Evolutionary conservation across 768 basidiomycete species (phyloP), one percentile per base, ranked within the genome.

Genomic region (Collybia mongolica): DNA sequence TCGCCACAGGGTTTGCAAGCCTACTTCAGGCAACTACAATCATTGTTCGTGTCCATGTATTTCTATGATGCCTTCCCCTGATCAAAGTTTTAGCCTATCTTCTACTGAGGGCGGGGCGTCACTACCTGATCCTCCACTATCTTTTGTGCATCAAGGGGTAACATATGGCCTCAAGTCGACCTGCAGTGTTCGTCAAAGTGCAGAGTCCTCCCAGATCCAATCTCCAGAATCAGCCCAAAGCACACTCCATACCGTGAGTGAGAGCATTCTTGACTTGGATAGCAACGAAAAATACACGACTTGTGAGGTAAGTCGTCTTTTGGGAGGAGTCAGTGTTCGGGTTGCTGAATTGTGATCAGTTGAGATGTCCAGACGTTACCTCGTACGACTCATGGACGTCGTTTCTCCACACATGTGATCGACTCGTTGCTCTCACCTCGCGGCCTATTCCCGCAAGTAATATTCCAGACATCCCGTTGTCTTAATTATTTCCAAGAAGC

Each of bases 241-340:
- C 20, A 5, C n/a, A 39, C 18, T 36, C 50, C 49, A 51, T 37
- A 60, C 69, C 28, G 57, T 69, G 20, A 73, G 60, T 23, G 86
- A 88, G 60, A 81, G 72, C 46, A 57, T 71, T 12, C 50, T 78
- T 11, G 84, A 86, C 56, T 63, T 80, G 18, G 84, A 83, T 55
- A 79, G 72, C 49, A 72, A 73, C 19, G 72, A 83, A 51, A 77
- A 74, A 58, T 71, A 66, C 17, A 72, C 74, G 14, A 58, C 68
- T 14, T 87, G 83, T 64, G 70, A 82, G 75, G 88, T 87, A 61
- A 48, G 71, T 18, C 19, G 6, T 23, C 3, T 32, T 14, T 32
- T 6, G 11, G 11, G 11, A 9, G 14, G 14, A 12, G 11, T 14
- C 11, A 14, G 14, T 3, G 32, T 6, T 32, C 11, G 9, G 11